Conservation (phyloP, 257 asterid genomes). For the Anisodus tanguticus region DNA sequence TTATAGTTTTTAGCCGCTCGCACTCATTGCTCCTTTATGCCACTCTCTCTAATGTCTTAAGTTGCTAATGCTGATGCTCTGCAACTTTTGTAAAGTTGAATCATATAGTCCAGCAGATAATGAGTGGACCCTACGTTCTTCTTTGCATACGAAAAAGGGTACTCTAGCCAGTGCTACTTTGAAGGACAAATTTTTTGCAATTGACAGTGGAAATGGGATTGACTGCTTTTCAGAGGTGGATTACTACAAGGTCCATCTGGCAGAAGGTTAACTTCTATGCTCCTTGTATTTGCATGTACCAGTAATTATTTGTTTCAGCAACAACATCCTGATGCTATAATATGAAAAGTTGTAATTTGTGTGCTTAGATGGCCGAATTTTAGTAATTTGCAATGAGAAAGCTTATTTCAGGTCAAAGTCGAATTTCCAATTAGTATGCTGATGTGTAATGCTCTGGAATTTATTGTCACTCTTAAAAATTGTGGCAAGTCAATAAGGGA, state of each 20-base stretch:
- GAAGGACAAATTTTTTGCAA: slow-evolving; percentile 59
- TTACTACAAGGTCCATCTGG: slow-evolving; percentile 70
- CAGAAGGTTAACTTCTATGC: slow-evolving; percentile 57
- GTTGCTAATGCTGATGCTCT: slow-evolving; percentile 9
- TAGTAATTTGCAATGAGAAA: neutral
- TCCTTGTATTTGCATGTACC: slow-evolving; percentile 3
- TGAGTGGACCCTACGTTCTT: slow-evolving; percentile 62
- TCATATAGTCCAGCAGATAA: slow-evolving; percentile 60
- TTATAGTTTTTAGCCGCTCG: slow-evolving; percentile 17
- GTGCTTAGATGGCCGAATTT: neutral
- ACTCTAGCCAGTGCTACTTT: slow-evolving; percentile 72
- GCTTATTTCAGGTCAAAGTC: neutral
- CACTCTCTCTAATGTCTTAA: neutral
- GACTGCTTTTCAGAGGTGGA: slow-evolving; percentile 71
- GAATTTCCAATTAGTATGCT: neutral
- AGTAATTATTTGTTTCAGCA: neutral
- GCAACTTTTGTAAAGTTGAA: slow-evolving; percentile 61
- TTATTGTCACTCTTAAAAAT: neutral
- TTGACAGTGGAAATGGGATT: slow-evolving; percentile 74
- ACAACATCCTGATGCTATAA: neutral
- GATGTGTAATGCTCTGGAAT: neutral
- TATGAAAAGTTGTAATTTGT: neutral
- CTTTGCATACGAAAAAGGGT: slow-evolving; percentile 64
- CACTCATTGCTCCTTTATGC: slow-evolving; percentile 2
- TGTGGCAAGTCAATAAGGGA: neutral